Evolutionary conservation across 1,139 yeast species (phyloP), one percentile per base, ranked within the genome.

Genomic region (Scheffersomyces quercinus): DNA sequence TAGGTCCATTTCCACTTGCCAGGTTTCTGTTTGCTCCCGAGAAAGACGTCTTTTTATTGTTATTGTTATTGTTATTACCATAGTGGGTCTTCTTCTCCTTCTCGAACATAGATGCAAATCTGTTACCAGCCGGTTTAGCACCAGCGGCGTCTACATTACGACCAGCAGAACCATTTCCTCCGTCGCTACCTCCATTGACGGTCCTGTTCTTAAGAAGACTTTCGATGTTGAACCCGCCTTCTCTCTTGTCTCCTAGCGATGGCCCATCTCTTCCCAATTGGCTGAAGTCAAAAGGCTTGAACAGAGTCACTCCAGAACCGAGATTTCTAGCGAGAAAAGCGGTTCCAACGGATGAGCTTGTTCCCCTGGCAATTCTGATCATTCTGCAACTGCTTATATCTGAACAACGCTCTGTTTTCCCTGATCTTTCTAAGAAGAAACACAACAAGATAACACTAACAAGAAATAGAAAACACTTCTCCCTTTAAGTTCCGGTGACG

Each of bases 31-130:
- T 31, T 15, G 24, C 20, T 31, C 16, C 35, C 7, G 26, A 20
- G 3, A 3, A 6, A 7, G 26, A 20, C 28, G 29, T 4, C 38
- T 35, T 29, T 10, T 32, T 16, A 6, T 8, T 11, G 7, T 20
- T 35, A 4, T 20, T 29, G 9, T 12, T 30, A 34, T 9, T 30
- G 31, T 5, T 34, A 5, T 5, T 34, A 5, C 26, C 26, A 7
- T 20, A 20, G 8, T 20, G 29, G n/a, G 35, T 29, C 12, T 28
- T 40, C 32, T 24, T 28, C 8, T 32, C 41, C 20, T 39, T 42
- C 13, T 38, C 38, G 36, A 47, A 47, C 48, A 44, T 47, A n/a
- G 39, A 26, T 16, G 50, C 48, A 36, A 47, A 47, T 20, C 50
- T 28, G 31, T 46, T 46, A 5, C 40, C 11, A 7, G 36, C 15